Evolutionary conservation across 2,329 filamentous ascomycete genomes (phyloP), one percentile per base, ranked within the genome.

Genomic region (Sporothrix curviconia): DNA sequence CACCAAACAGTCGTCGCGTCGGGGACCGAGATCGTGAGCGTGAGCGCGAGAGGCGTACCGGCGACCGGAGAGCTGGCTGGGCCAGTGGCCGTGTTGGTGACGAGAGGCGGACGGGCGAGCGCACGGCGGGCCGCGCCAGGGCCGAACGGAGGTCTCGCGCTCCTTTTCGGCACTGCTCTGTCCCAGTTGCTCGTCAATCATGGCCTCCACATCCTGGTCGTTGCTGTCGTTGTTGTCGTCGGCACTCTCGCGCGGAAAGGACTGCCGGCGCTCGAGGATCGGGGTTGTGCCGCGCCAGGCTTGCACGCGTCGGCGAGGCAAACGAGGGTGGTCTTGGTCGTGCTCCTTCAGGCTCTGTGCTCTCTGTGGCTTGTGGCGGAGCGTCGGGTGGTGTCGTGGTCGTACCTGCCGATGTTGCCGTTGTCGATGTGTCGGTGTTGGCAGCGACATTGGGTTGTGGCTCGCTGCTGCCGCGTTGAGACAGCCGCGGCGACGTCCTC

Each of bases 261-360:
- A 65, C 64, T 64, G 71, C 66, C 72, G 64, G 65, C 72, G 68
- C 61, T 77, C 74, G 34, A 85, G 69, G 7, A 85, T 73, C 78
- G 0, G 84, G 81, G 60, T 86, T 81, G 49, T 81, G 78, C 61
- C 81, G 79, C 58, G 83, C 75, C 14, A 87, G 70, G 64, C 83
- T 88, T 12, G 84, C 77, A 66, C 78, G 82, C 0, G 84, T 87
- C 0, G 86, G 84, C n/a, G 84, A 86, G 55, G 81, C 81, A 66
- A 84, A 87, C 1, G 84, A 86, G 1, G 80, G 77, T 1, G 77
- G 76, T 47, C 66, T 64, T 32, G 55, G 57, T 39, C 60, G 64
- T 15, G 61, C 62, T 47, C 60, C 37, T 5, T 52, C 17, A 2
- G 46, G n/a, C 25, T 28, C 24, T 15, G 46, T 9, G 19, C 15